Base-by-base conservation (phyloP, 352 stramenopile species). In the Pilasporangium apinafurcum region DNA sequence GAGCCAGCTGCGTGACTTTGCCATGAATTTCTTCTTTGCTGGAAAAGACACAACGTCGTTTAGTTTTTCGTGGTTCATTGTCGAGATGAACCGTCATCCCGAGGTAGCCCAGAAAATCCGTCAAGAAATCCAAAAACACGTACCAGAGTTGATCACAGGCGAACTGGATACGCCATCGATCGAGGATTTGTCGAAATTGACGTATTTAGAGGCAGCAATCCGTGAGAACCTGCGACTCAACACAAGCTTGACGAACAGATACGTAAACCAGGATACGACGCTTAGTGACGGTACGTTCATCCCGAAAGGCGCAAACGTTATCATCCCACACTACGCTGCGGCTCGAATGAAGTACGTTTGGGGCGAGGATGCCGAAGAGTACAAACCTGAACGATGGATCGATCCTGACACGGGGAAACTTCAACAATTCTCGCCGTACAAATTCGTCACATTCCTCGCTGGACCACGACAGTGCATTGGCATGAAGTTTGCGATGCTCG, bases 71-170 rank as follows among this genome's bases (percentile, higher is more conserved):
- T 95, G 77, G 70, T 77, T 88, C 33, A 37, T 95, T 18, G 56
- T 90, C 32, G 80, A 88, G 63, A 77, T 95, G 52, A 81, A 79
- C 26, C 68, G 68, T 3, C 55, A 93, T 25, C 83, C 77, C 4
- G 26, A 62, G 3, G 64, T 86, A 6, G 33, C 77, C 4, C 37
- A 30, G 16, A 59, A 65, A 17, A 60, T 86, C 17, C 51, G 61
- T 10, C 38, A 68, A 0, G 73, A 88, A 44, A 53, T 89, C 3
- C 35, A 59, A 4, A 36, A 39, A 2, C 48, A 67, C 12, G 38
- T 80, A 3, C 65, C 68, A 0, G 44, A 45, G 9, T 36, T 76
- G n/a, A n/a, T 40, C 3, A 28, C 28, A 7, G 59, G 48, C 13
- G 30, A 53, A 25, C 44, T 54, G 5, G 31, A 59, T 8, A 48